phyloP scores from a whole-genome alignment of 2,329 filamentous ascomycete species.

The Zymoseptoria tritici region DNA sequence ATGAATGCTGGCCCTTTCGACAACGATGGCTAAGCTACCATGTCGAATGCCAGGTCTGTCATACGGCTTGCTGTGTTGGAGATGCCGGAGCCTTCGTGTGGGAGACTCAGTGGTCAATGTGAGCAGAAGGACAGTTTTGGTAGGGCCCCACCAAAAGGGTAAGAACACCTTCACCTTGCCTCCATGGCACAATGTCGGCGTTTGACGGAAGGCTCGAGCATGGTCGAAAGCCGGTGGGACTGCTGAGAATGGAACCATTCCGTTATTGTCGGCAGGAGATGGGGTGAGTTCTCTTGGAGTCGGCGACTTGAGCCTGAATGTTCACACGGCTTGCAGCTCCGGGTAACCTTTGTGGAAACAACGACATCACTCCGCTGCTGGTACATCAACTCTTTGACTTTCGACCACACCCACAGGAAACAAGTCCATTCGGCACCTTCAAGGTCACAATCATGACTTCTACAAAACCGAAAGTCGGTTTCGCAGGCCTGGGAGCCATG shows the following conservation, averaged over 20 bases:
- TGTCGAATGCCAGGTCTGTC: not conserved
- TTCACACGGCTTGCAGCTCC: not conserved
- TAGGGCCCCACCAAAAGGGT: too few species aligned
- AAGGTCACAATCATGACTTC: constrained; percentile 10
- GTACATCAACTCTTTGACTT: not conserved
- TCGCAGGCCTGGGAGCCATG: constrained; percentile 74
- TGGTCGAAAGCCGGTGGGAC: not conserved
- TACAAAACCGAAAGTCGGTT: constrained; percentile 32
- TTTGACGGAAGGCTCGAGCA: not conserved
- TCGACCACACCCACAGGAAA: not conserved
- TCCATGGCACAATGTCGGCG: not conserved
- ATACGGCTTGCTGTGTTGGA: not conserved
- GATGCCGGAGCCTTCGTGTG: not conserved
- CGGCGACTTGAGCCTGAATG: not conserved
- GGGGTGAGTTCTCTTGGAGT: not conserved
- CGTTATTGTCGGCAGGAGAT: not conserved
- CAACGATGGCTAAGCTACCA: not conserved
- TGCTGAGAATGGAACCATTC: too few species aligned
- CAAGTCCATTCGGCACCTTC: not conserved
- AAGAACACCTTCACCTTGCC: not conserved
- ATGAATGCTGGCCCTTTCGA: not conserved
- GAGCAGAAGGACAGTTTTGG: too few species aligned
- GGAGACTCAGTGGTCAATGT: too few species aligned
- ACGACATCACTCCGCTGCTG: not conserved
- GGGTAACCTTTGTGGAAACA: not conserved